Percentiles rank a stretch among this genome's conserved stretches.
Conservation (phyloP, 208 protist genomes). For the Trypanosoma theileri region DNA sequence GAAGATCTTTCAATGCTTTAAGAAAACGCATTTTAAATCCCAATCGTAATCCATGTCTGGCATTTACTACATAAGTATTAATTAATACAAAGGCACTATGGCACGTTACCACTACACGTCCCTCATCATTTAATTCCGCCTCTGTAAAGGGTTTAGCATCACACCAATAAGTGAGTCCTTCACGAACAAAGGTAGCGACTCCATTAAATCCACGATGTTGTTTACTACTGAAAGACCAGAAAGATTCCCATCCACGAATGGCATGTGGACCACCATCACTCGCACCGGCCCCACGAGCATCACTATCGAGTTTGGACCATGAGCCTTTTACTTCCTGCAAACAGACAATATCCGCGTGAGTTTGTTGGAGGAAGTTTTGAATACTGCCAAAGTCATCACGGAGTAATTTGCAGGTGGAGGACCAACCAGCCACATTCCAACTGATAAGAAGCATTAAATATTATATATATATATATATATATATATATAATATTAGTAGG, state of each 20-base stretch:
- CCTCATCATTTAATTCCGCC: constrained; percentile 80
- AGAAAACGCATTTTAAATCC: constrained; percentile 72
- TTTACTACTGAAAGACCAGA: constrained; percentile 73
- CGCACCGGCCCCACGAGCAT: constrained; percentile 64
- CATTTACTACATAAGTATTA: constrained; percentile 91
- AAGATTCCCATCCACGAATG: constrained; percentile 82
- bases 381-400: constrained; percentile 80
- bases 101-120: constrained; percentile 75
- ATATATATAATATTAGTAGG: too few relatives aligned
- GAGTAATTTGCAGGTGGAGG: constrained; percentile 61
- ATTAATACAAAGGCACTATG: constrained; percentile 77
- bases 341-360: constrained; percentile 75
- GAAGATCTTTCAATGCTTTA: constrained; percentile 33
- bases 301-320: constrained; percentile 46
- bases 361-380: constrained; percentile 59
- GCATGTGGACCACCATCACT: constrained; percentile 38
- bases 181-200: constrained; percentile 79
- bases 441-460: constrained; percentile 74
- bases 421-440: constrained; percentile 90
- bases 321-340: constrained; percentile 86
- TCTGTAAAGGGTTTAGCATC: constrained; percentile 65
- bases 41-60: constrained; percentile 49
- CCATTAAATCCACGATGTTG: constrained; percentile 84
- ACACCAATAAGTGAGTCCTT: constrained; percentile 63
- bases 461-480: background rate